Evolutionary conservation across 2,329 filamentous ascomycete genomes (phyloP), one percentile per base, ranked within the genome.

Genomic region (Penicillium digitatum): DNA sequence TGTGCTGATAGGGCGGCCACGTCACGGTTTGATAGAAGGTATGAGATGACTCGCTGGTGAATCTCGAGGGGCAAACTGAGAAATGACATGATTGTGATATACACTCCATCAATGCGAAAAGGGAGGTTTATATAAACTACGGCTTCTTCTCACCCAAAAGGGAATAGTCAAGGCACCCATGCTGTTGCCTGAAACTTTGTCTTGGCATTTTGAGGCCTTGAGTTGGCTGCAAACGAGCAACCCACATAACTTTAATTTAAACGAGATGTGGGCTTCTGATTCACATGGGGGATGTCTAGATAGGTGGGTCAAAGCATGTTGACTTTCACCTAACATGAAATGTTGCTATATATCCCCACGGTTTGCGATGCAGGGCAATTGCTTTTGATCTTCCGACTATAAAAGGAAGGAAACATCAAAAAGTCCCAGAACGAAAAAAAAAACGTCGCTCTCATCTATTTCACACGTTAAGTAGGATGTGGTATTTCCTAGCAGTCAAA

Each of bases 1-100:
- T 58, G 54, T 9, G 24, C 35, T 29, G 58, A 62, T 18, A 62
- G 40, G 18, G 60, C 58, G 14, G 56, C 54, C 26, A 61, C 55
- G 49, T 62, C 58, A 16, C 34, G 48, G 27, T 51, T 53, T 7
- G 56, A 61, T 31, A 45, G 48, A 14, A 62, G 32, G n/a, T 43
- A 51, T 14, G 38, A 51, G 18, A 62, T 31, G 7, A 63, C 52
- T 11, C 39, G 44, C 3, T 46, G 34, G 5, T 46, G 56, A 26
- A 56, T 24, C 5, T 57, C 51, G 9, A 42, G 8, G 16, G 56
- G 49, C 11, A 51, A 22, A 39, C 8, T 22, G 12, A 51, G 26
- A 34, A 54, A 45, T 12, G 47, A 45, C 47, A 51, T 51, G 5
- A 5, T 26, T 29, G 18, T 11, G 16, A 4, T 10, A 10, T 10